Conservation (phyloP, 106 monocot genomes). For the Iris macrosiphon region DNA sequence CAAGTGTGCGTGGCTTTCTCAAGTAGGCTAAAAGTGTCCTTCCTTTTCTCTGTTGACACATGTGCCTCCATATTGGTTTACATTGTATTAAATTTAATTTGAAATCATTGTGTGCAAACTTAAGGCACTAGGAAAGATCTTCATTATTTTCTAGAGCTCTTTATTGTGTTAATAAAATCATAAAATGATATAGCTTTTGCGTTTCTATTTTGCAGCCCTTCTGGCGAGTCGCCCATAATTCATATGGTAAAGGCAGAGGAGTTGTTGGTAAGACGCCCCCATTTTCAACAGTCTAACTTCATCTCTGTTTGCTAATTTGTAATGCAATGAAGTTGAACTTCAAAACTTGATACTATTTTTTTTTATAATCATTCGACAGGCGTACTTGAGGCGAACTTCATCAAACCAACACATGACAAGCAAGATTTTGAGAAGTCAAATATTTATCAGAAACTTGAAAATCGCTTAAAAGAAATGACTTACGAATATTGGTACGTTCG, state of each 20-base stretch:
- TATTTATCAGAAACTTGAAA: constrained; percentile 57
- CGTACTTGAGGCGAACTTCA: constrained; percentile 69
- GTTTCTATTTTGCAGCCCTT: constrained; percentile 42
- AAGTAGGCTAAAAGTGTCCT: too few species aligned
- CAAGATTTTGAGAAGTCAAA: constrained; percentile 79
- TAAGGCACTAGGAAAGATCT: too few species aligned
- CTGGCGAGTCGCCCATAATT: constrained; percentile 31
- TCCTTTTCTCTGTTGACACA: too few species aligned
- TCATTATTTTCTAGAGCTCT: constrained; percentile 1
- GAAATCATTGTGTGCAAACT: too few species aligned
- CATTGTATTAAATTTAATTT: too few species aligned
- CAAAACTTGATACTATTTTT: too few species aligned
- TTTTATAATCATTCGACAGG: constrained; percentile 22
- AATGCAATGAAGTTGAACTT: too few species aligned
- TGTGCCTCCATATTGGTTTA: too few species aligned
- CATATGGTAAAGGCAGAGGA: constrained; percentile 41
- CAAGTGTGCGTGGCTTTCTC: too few species aligned
- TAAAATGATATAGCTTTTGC: background rate
- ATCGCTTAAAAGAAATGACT: constrained; percentile 68
- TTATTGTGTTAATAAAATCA: background rate
- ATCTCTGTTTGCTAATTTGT: too few species aligned
- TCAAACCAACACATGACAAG: constrained; percentile 85
- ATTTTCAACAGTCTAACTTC: too few species aligned
- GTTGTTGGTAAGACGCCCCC: constrained; percentile 55
- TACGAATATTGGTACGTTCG: constrained; percentile 65